Evolutionary conservation across 192 early-diverging fungal species (phyloP), one percentile per base, ranked within the genome.

Genomic region (Gryganskiella cystojenkinii): DNA sequence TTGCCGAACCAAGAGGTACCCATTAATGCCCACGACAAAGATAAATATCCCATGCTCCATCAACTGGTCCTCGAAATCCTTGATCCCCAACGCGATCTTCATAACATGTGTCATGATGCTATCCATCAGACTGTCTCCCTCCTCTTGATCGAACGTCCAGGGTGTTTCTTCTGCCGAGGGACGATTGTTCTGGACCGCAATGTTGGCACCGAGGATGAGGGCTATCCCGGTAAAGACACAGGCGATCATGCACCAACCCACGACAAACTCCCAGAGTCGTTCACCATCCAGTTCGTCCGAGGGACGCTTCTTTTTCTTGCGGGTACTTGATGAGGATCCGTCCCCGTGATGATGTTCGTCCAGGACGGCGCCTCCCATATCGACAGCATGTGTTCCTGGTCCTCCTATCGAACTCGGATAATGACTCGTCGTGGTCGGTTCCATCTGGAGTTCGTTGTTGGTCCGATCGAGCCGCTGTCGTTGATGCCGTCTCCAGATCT

Each of bases 21-120:
- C 65, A 64, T 76, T 76, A 30, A 76, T 63, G 28, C 73, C 65
- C 3, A 28, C 65, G 6, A 76, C 47, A 63, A 76, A 76, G 11
- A 68, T 30, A 68, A 68, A 76, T 10, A 76, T 76, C 5, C 73
- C 73, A 31, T 68, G 59, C 31, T 76, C 65, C 73, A 75, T 76
- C 4, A 76, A 45, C 54, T 60, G 56, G 54, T 76, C 73, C 25
- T 61, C 73, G 49, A 76, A 62, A 24, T 68, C 60, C 54, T 51
- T 62, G 45, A 76, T 63, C 22, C 73, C 65, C n/a, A 76, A 50
- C 8, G 65, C 60, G 13, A 58, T 15, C 4, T 60, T 61, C 65
- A 76, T 63, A 5, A 68, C 52, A n/a, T 68, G 31, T 28, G 58
- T 58, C 19, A 63, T 65, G 37, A 68, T 46, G 17, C 22, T 68